Evolutionary conservation across 495 filamentous ascomycete species (phyloP).

Genomic region (Tuber borchii): DNA sequence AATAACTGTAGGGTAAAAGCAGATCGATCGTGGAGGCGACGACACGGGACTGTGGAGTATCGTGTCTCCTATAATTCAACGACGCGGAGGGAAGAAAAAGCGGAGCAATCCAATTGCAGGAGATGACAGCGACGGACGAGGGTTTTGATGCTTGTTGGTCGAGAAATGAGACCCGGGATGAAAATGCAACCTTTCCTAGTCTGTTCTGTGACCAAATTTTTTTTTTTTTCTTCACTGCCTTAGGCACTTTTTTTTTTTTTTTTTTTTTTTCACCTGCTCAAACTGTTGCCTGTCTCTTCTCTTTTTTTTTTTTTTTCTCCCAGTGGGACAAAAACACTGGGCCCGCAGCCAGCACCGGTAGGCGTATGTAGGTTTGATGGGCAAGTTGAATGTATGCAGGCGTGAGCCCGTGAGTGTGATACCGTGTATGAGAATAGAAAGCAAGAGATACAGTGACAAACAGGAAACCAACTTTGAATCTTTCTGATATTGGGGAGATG

Average conservation of each 20-base stretch:
- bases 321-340: background rate
- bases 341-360: conserved; percentile 1
- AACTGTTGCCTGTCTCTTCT: background rate
- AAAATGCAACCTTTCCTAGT: background rate
- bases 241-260: background rate
- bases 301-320: background rate
- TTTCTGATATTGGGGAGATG: background rate
- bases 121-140: conserved; percentile 19
- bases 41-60: conserved; percentile 34
- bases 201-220: background rate
- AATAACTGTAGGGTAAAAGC: background rate
- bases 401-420: conserved; percentile 2
- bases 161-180: background rate
- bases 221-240: background rate
- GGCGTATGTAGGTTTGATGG: background rate
- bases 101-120: conserved; percentile 32
- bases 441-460: background rate
- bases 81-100: conserved; percentile 30
- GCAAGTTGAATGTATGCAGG: conserved; percentile 1
- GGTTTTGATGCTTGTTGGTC: conserved; percentile 1
- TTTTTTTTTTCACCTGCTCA: background rate
- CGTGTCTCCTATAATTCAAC: conserved; percentile 37
- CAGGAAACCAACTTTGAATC: background rate
- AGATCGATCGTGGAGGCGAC: conserved; percentile 35
- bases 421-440: background rate